These are phyloP conservation scores for Apophysomyces elegans DNA, from an alignment of 371 early-diverging fungal species.

Conservation along the genomic window DNA sequence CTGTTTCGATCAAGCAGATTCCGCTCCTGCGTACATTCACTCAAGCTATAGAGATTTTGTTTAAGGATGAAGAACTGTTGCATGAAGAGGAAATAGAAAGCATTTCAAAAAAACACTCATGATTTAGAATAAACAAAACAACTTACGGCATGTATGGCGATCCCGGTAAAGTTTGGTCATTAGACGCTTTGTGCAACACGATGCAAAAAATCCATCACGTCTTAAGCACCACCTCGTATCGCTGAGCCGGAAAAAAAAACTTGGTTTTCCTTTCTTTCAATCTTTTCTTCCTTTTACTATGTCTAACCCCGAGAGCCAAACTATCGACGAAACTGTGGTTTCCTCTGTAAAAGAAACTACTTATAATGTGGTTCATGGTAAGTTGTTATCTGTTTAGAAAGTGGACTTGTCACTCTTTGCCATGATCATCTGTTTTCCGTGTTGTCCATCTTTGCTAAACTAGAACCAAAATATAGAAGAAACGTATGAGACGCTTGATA, in stretches of 20 bases:
- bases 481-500: neutral
- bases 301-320: constrained; percentile 2
- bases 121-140: constrained; percentile 5
- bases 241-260: neutral
- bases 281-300: constrained; percentile 12
- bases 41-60: constrained; percentile 58
- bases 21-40: constrained; percentile 63
- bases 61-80: constrained; percentile 43
- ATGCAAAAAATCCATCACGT: neutral
- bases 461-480: no score
- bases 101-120: neutral
- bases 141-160: constrained; percentile 5
- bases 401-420: neutral
- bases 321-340: neutral
- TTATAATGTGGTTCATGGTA: constrained; percentile 3
- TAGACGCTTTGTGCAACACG: constrained; percentile 4
- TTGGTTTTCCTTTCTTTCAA: constrained; percentile 10
- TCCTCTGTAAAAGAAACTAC: neutral
- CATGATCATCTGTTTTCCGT: neutral
- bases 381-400: neutral
- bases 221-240: constrained; percentile 3
- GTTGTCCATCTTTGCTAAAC: neutral
- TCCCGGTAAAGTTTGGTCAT: constrained; percentile 12
- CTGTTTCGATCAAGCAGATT: constrained; percentile 63
- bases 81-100: constrained; percentile 41